Evolutionary conservation across 306 rosid species (phyloP).

Genomic region (Fagus sylvatica): DNA sequence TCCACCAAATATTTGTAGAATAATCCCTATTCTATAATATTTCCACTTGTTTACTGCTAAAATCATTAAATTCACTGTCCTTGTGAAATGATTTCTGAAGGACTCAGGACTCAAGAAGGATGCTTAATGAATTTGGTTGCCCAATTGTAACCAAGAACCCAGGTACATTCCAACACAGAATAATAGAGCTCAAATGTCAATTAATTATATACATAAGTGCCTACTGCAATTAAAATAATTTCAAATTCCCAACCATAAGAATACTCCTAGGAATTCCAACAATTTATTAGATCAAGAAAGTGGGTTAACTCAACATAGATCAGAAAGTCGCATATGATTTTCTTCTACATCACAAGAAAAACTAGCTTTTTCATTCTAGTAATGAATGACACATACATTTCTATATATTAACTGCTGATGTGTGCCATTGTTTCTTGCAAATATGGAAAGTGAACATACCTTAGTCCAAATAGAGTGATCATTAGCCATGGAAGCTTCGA

Average conservation of each 20-base stretch:
- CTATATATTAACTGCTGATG: background rate
- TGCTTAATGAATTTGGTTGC: background rate
- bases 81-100: background rate
- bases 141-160: background rate
- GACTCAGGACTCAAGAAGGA: background rate
- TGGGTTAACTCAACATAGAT: background rate
- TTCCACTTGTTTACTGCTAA: background rate
- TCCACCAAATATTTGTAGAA: background rate
- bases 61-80: background rate
- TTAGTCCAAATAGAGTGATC: conserved; percentile 80
- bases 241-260: background rate
- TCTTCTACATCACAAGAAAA: background rate
- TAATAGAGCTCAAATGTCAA: background rate
- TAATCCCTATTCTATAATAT: background rate
- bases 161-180: background rate
- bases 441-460: conserved; percentile 46
- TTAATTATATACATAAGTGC: background rate
- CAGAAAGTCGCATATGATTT: background rate
- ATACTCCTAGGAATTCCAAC: background rate
- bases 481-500: conserved; percentile 73
- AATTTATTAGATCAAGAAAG: background rate
- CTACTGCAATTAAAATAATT: background rate
- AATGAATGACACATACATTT: background rate
- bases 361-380: background rate
- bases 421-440: background rate